Evolutionary conservation across 1,139 yeast species (phyloP).

Genomic region (Yamadazyma buinensis): DNA sequence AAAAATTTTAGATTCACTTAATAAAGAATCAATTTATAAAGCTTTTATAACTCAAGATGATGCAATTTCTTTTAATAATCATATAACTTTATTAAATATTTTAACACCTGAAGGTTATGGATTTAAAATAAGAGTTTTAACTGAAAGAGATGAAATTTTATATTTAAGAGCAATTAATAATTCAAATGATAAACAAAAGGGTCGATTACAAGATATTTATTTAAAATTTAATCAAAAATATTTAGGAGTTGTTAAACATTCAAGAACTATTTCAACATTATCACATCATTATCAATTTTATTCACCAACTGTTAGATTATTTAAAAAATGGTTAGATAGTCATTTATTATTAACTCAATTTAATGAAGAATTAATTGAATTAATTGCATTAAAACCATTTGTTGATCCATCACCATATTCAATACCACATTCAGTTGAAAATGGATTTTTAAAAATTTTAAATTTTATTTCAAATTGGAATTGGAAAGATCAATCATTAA

Average conservation of each 20-base stretch:
- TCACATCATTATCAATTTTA: constrained; percentile 72
- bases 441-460: constrained; percentile 76
- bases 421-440: constrained; percentile 71
- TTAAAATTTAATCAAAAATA: constrained; percentile 65
- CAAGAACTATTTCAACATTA: constrained; percentile 68
- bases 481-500: constrained; percentile 85
- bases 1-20: constrained; percentile 60
- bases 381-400: constrained; percentile 79
- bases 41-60: constrained; percentile 57
- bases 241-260: constrained; percentile 72
- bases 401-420: constrained; percentile 82
- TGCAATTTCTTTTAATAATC: constrained; percentile 60
- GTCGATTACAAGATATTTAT: constrained; percentile 58
- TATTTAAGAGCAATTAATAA: constrained; percentile 67
- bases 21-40: constrained; percentile 49
- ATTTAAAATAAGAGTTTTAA: constrained; percentile 66
- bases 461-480: constrained; percentile 81
- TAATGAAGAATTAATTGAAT: constrained; percentile 74
- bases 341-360: constrained; percentile 66
- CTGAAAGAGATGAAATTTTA: constrained; percentile 77
- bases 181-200: constrained; percentile 51
- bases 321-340: constrained; percentile 83
- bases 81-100: constrained; percentile 56
- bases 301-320: constrained; percentile 76
- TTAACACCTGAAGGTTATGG: constrained; percentile 88